Evolutionary conservation across 2,329 filamentous ascomycete genomes (phyloP).

Genomic region (Botrytis galanthina): DNA sequence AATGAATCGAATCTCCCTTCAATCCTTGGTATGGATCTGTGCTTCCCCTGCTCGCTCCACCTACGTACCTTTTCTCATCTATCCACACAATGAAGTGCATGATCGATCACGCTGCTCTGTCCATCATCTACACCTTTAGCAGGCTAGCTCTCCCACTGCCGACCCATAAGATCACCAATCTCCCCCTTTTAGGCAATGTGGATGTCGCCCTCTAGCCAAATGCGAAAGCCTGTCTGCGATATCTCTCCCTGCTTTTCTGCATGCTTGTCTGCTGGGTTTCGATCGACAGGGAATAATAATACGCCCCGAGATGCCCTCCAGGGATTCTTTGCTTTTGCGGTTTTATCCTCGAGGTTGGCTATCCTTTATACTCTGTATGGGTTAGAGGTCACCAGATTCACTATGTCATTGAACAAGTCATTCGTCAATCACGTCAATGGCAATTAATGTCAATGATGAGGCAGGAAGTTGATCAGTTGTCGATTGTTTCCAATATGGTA

Average conservation of each 20-base stretch:
- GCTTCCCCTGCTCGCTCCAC: neutral
- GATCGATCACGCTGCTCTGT: neutral
- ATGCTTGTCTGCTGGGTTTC: neutral
- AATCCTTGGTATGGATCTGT: neutral
- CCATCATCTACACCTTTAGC: neutral
- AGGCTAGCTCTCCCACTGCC: neutral
- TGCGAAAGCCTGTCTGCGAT: neutral
- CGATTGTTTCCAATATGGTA: constrained; percentile 3
- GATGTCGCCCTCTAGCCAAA: neutral
- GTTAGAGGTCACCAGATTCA: neutral
- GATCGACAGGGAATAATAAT: neutral
- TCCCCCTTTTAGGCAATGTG: neutral
- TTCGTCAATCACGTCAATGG: neutral
- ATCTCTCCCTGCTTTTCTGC: neutral
- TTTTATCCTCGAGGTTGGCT: neutral
- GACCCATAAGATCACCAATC: constrained; percentile 11
- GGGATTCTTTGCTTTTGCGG: neutral
- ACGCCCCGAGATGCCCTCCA: neutral
- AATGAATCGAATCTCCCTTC: neutral
- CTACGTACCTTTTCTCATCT: neutral
- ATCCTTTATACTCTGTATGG: neutral
- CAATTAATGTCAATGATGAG: neutral
- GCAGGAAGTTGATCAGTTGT: neutral
- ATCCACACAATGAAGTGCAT: neutral
- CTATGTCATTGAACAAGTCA: neutral